phyloP scores from a whole-genome alignment of 495 filamentous ascomycete species.

The Penicillium daleae region DNA sequence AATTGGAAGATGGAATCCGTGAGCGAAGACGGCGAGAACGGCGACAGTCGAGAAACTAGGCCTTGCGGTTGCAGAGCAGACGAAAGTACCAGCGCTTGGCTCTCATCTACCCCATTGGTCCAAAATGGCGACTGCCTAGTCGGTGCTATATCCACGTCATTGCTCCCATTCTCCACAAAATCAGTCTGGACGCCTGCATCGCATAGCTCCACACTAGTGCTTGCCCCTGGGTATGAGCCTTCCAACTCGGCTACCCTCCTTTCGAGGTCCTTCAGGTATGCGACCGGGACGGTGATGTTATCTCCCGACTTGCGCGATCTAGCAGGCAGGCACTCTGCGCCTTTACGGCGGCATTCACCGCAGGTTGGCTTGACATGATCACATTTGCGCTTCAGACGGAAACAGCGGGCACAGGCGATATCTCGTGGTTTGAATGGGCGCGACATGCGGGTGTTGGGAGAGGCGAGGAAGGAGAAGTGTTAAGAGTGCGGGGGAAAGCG shows the following conservation, averaged over 20 bases:
- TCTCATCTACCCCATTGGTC: slow-evolving; percentile 8
- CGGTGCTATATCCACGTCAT: not conserved
- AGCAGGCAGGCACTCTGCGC: slow-evolving; percentile 37
- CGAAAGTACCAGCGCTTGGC: slow-evolving; percentile 12
- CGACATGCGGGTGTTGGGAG: slow-evolving; percentile 28
- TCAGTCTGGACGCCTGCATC: slow-evolving; percentile 40
- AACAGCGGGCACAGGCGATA: slow-evolving; percentile 40
- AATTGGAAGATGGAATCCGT: slow-evolving; percentile 15
- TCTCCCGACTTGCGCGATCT: slow-evolving; percentile 35
- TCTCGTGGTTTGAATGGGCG: slow-evolving; percentile 34
- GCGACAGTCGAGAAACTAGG: slow-evolving; percentile 3
- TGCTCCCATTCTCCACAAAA: slow-evolving; percentile 1
- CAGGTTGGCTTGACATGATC: slow-evolving; percentile 40
- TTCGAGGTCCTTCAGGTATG: slow-evolving; percentile 38
- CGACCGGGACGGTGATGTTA: slow-evolving; percentile 36
- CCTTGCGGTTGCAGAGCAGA: slow-evolving; percentile 7
- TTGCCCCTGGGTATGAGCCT: not conserved
- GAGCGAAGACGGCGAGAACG: slow-evolving; percentile 14
- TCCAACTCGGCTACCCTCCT: slow-evolving; percentile 32
- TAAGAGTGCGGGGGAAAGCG: slow-evolving; percentile 17
- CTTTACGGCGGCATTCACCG: slow-evolving; percentile 39
- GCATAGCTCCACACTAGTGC: slow-evolving; percentile 13
- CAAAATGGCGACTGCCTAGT: slow-evolving; percentile 4
- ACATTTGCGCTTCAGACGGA: slow-evolving; percentile 41
- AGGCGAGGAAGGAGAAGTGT: not conserved